These are phyloP conservation scores for Adansonia grandidieri DNA, from an alignment of 441 rosid genomes.

Conservation along the genomic window DNA sequence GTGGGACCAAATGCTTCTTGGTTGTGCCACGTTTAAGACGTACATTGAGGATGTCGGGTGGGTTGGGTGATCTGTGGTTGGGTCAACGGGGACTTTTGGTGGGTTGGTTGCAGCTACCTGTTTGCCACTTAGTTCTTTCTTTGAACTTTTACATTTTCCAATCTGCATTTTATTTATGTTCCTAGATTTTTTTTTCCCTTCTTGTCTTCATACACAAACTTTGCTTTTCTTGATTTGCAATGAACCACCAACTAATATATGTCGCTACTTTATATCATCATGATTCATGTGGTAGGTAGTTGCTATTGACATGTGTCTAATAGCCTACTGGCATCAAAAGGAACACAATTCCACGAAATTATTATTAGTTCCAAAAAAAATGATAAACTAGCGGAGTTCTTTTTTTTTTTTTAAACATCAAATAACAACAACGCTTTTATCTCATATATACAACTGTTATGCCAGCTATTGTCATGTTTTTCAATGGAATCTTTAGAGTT, in stretches of 20 bases:
- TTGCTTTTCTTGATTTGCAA: constrained; percentile 1
- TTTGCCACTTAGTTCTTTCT: neutral
- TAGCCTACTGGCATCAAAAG: too few relatives aligned
- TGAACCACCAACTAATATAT: neutral
- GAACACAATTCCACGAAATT: too few relatives aligned
- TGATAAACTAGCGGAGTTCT: neutral
- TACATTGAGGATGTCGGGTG: neutral
- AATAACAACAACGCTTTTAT: neutral
- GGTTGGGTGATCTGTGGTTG: neutral
- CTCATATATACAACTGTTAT: neutral
- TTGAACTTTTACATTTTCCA: neutral
- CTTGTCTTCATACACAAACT: neutral
- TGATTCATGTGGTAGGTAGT: neutral
- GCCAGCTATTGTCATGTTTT: neutral
- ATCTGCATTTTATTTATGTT: neutral
- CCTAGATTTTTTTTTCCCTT: neutral
- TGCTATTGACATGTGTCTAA: neutral
- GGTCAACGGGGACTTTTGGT: neutral
- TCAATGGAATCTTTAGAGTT: neutral
- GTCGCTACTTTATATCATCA: neutral
- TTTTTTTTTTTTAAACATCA: neutral
- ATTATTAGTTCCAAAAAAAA: neutral
- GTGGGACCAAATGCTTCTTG: neutral
- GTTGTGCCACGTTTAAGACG: constrained; percentile 22
- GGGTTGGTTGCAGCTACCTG: constrained; percentile 3